Evolutionary conservation across 1,284 basidiomycete genomes (phyloP), one percentile per base, ranked within the genome.

Genomic region (Erythrobasidium hasegawianum): DNA sequence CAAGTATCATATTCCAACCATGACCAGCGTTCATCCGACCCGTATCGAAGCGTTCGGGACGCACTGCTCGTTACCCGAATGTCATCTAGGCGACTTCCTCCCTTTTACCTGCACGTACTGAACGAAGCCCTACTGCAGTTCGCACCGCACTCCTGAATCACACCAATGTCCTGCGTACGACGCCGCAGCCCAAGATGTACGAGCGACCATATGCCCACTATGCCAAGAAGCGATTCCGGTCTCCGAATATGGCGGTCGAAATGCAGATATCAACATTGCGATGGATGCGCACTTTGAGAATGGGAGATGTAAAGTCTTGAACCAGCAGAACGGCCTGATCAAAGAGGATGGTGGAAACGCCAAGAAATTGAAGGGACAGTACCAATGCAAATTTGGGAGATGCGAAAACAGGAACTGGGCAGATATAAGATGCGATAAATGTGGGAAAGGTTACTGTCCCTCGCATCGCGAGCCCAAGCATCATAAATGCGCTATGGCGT

Each of bases 391-490:
- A 33, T 49, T 43, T n/a, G 29, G 33, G 14, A 45, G 33, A 8
- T 73, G 72, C 58, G 50, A 61, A 13, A 68, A 60, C 16, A 72
- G 70, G 59, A 61, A 72, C 58, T 67, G 72, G 65, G 68, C 67
- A 1, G 68, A 70, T 1, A 71, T 73, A 11, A 53, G 39, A 45
- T 73, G 72, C 53, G 40, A 50, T 1, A n/a, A 24, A 14, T 73
- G 72, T 55, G 1, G 47, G 2, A 29, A 38, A 1, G 56, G n/a
- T n/a, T 72, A 64, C 33, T 73, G 72, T 59, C 60, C 71, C 18
- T 56, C 20, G 11, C 72, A 73, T 49, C 50, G 72, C 4, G 71
- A 49, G 4, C 58, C 29, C 14, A 54, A 47, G 16, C 67, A 70
- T 14, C 72, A 73, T 20, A 57, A 59, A 1, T 73, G 72, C 57